Evolutionary conservation across 371 early-diverging fungal genomes (phyloP), one percentile per base, ranked within the genome.

Genomic region (Polyrhizophydium stewartii): DNA sequence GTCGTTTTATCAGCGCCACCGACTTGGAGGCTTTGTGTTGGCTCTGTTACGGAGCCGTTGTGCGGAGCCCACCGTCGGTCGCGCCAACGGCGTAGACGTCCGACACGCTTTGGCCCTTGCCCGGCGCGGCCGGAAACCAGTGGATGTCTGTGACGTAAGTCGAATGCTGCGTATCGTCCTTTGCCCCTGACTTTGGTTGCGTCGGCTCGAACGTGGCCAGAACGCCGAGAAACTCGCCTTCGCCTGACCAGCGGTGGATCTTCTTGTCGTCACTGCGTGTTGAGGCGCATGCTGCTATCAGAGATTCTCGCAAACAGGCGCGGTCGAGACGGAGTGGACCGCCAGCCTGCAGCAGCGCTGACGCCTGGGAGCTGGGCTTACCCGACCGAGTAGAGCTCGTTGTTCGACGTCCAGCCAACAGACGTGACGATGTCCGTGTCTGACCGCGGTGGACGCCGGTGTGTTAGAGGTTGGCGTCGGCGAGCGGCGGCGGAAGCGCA

Each of bases 61-160:
- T n/a, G n/a, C n/a, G n/a, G n/a, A n/a, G n/a, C n/a, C n/a, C n/a
- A 79, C 76, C 79, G 61, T 79, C 76, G 19, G 79, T 74, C 22
- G 66, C 74, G 13, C 71, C 78, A 3, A 73, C 69, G 1, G 66
- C 81, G 61, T 69, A 76, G 30, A 71, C 53, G 30, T 80, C 81
- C 10, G 70, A 61, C 0, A 60, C 69, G 7, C 41, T 57, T 21
- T 49, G 66, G 12, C 71, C 71, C 43, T 70, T 73, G 22, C 74
- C 74, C 10, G 68, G 71, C 19, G 75, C 61, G 19, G 60, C 46
- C 1, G 80, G 80, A 25, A 79, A 71, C 80, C 80, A 79, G 32
- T 77, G 70, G 24, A 77, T 61, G 21, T 74, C 71, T 5, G 73
- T 77, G 1, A 67, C 58, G 60, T 70, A 70, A 37, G 52, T 56